Evolutionary conservation across 2,329 filamentous ascomycete species (phyloP).

Genomic region (Aspergillus cejpii): DNA sequence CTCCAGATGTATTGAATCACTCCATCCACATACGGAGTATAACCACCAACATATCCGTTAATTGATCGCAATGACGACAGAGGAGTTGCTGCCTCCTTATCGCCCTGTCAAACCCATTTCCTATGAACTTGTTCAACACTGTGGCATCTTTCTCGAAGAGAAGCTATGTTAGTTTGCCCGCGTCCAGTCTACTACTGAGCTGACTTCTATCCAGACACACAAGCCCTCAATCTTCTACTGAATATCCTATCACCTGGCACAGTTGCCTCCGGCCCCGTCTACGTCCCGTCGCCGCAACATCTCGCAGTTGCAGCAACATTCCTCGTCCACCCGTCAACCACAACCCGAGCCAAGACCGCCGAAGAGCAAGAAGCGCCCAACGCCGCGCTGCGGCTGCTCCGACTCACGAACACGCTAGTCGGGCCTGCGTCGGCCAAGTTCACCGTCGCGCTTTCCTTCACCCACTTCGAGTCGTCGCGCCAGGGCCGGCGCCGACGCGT

Average conservation of each 20-base stretch:
- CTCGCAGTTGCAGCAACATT: conserved; percentile 73
- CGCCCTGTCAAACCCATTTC: conserved; percentile 53
- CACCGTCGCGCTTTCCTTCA: conserved; percentile 65
- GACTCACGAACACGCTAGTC: conserved; percentile 56
- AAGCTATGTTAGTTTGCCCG: conserved; percentile 52
- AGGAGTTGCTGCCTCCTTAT: conserved; percentile 35
- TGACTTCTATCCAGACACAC: conserved; percentile 40
- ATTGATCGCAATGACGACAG: conserved; percentile 17
- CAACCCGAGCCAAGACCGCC: conserved; percentile 59
- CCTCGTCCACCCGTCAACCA: conserved; percentile 72
- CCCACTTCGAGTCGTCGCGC: conserved; percentile 31
- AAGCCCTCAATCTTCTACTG: conserved; percentile 59
- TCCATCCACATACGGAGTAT: too few relatives aligned
- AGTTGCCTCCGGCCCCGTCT: conserved; percentile 44
- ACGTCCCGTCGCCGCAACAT: conserved; percentile 63
- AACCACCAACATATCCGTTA: conserved; percentile 2
- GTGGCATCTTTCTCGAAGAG: conserved; percentile 68
- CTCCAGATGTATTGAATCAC: too few relatives aligned
- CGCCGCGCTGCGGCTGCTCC: conserved; percentile 63
- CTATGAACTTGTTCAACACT: conserved; percentile 59
- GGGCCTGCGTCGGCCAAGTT: conserved; percentile 67
- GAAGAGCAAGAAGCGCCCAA: conserved; percentile 59
- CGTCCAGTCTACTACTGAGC: background rate
- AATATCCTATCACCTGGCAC: conserved; percentile 31
- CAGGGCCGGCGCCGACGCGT: conserved; percentile 25